phyloP scores from a whole-genome alignment of 2,329 filamentous ascomycete species.

The Sclerotinia trifoliorum region DNA sequence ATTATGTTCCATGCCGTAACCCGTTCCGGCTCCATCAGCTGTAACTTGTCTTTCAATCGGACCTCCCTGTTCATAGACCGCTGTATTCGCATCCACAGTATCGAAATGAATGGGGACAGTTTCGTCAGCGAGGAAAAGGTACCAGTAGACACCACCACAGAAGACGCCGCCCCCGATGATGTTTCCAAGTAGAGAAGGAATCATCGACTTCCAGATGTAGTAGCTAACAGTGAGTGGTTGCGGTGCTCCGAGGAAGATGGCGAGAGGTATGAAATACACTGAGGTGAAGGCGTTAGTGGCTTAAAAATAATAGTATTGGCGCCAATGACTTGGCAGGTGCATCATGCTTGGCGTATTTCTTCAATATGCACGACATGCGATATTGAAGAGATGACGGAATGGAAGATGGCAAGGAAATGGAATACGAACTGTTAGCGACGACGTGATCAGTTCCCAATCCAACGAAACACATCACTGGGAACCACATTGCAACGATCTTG shows the following conservation, averaged over 20 bases:
- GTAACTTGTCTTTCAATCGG: slow-evolving; percentile 27
- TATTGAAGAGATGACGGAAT: background rate
- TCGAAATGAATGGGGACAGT: slow-evolving; percentile 37
- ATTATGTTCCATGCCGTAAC: slow-evolving; percentile 19
- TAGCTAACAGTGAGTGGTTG: slow-evolving; percentile 46
- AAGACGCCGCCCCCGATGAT: slow-evolving; percentile 54
- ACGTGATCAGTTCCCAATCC: slow-evolving; percentile 55
- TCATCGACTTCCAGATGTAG: slow-evolving; percentile 58
- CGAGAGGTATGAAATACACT: slow-evolving; percentile 51
- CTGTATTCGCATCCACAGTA: slow-evolving; percentile 26
- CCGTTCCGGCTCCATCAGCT: slow-evolving; percentile 26
- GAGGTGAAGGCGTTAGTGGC: background rate
- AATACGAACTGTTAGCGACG: slow-evolving; percentile 48
- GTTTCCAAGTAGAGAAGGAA: slow-evolving; percentile 54
- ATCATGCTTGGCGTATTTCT: background rate
- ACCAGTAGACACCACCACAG: slow-evolving; percentile 51
- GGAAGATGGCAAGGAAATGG: background rate
- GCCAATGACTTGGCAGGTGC: slow-evolving; percentile 17
- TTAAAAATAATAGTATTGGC: background rate
- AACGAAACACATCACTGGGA: slow-evolving; percentile 55
- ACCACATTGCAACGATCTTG: slow-evolving; percentile 57
- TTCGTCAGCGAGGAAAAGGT: slow-evolving; percentile 43
- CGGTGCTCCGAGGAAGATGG: slow-evolving; percentile 49
- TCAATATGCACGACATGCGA: background rate
- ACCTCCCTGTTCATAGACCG: slow-evolving; percentile 30